Conservation (phyloP, 2,329 filamentous ascomycete species). For the Colletotrichum sojae region DNA sequence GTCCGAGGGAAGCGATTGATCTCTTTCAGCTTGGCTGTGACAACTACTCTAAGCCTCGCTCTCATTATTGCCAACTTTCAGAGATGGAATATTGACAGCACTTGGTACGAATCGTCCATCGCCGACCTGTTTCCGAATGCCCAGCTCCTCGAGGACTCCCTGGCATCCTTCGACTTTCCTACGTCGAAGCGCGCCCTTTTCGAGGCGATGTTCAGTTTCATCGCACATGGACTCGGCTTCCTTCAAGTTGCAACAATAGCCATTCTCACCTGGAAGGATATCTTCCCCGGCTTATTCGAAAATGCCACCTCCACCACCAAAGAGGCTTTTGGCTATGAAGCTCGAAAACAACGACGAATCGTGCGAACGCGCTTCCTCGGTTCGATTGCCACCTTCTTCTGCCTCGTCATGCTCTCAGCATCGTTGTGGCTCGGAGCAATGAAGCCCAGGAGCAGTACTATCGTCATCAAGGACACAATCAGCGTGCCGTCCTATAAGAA, state of each 20-base stretch:
- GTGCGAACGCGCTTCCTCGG: not conserved
- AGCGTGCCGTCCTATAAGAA: not conserved
- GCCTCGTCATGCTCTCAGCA: not conserved
- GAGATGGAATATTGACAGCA: slow-evolving; percentile 10
- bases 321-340: too few relatives aligned
- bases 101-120: slow-evolving; percentile 2
- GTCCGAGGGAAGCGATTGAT: not conserved
- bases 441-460: not conserved
- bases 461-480: fast-evolving
- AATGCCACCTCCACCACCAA: not conserved
- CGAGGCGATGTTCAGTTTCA: not conserved
- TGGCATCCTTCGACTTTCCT: not conserved
- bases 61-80: slow-evolving; percentile 13
- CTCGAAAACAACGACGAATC: not conserved
- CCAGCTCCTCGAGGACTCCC: slow-evolving; percentile 39
- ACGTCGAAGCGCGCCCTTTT: slow-evolving; percentile 1
- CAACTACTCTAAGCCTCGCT: slow-evolving; percentile 8
- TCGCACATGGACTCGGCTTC: not conserved
- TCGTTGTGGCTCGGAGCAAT: not conserved
- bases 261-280: not conserved
- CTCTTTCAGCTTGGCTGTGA: not conserved
- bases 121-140: slow-evolving; percentile 25
- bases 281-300: not conserved
- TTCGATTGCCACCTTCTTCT: not conserved
- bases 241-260: not conserved